phyloP scores from a whole-genome alignment of 306 rosid species.

The Senna tora region DNA sequence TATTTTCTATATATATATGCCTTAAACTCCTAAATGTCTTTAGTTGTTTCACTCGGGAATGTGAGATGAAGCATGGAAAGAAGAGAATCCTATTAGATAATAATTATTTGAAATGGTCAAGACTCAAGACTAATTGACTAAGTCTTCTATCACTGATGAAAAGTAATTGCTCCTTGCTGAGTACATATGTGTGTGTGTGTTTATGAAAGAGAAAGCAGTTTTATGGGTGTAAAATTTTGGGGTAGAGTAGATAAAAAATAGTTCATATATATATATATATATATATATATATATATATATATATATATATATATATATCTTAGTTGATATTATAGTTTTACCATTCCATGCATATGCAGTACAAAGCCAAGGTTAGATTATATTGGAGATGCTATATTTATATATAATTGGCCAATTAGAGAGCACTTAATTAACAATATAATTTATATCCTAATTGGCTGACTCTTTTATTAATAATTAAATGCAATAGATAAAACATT shows the following conservation, averaged over 20 bases:
- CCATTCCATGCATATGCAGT: too few species aligned
- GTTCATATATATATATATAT: too few species aligned
- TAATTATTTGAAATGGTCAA: neutral
- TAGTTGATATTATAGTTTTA: too few species aligned
- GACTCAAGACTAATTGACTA: slow-evolving; percentile 31
- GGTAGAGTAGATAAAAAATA: too few species aligned
- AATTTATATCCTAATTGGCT: too few species aligned
- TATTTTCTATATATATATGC: neutral
- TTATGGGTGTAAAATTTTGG: too few species aligned
- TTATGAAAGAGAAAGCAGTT: too few species aligned
- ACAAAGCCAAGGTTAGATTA: too few species aligned
- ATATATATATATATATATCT: too few species aligned
- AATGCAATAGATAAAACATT: slow-evolving; percentile 1
- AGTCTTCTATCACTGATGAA: slow-evolving; percentile 9
- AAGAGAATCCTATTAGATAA: neutral
- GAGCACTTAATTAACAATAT: neutral
- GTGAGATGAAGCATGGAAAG: slow-evolving; percentile 32
- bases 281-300: too few species aligned
- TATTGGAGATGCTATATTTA: neutral
- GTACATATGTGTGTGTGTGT: too few species aligned
- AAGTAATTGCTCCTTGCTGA: neutral
- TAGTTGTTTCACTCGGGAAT: slow-evolving; percentile 24
- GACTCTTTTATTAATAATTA: neutral
- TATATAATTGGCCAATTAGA: neutral
- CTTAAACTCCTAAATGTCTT: slow-evolving; percentile 14